Evolutionary conservation across 2,329 filamentous ascomycete species (phyloP), one percentile per base, ranked within the genome.

Genomic region (Colletotrichum eremochloae): DNA sequence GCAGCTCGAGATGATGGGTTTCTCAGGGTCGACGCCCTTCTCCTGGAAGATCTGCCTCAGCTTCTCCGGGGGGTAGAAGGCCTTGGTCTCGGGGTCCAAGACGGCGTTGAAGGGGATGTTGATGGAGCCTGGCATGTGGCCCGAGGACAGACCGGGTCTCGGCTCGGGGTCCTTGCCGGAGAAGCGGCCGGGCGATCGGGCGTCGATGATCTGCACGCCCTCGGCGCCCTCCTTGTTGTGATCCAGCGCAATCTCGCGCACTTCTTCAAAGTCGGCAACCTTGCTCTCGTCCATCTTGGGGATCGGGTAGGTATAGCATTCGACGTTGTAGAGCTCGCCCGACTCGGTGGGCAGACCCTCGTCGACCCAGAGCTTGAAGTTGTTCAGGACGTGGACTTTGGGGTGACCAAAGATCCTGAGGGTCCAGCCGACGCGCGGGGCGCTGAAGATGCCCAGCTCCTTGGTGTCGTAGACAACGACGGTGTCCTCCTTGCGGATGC

Each of bases 391-490:
- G 81, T 98, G 95, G 18, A 99, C 96, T 75, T 90, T 92, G 56
- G 90, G 86, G 81, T 99, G 96, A 1, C 96, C 96, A 81, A 98
- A 98, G 44, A 94, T 90, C 78, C 90, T 91, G 75, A 99, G 86
- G 1, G 96, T 99, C 96, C 96, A 99, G 69, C 92, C 96, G 0
- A 97, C 96, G 53, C 96, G 89, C 5, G 96, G 96, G 1, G 96
- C 96, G 77, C 93, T 96, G 84, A 99, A 97, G 72, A 99, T 95
- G 12, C 96, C 96, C 40, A 96, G 85, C 84, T 98, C 95, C 74
- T 94, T 92, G 38, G 91, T 92, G 80, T 99, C 96, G 80, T 99
- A 99, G 6, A 99, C 94, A 0, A 99, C 96, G 5, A 99, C 90
- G 46, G 91, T 93, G 76, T 99, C 96, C 76, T 98, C 94, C 74